phyloP scores from a whole-genome alignment of 2,329 filamentous ascomycete species.

The Aureobasidium sp. region DNA sequence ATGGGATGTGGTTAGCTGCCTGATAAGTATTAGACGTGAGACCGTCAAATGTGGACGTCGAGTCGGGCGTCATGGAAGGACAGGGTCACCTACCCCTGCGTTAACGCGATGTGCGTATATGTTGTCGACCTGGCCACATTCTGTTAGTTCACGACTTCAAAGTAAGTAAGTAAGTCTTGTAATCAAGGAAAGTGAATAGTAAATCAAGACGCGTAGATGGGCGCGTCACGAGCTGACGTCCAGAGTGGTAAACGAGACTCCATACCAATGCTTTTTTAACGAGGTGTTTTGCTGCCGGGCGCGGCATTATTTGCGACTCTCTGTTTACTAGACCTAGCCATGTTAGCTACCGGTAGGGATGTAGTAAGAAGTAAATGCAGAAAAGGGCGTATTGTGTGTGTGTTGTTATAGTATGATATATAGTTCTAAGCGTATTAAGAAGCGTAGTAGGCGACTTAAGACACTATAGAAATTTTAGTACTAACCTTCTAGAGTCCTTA shows the following conservation, averaged over 20 bases:
- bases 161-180: too few species aligned
- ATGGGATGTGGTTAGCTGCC: not conserved
- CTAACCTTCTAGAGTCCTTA: not conserved
- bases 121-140: constrained; percentile 20
- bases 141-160: not conserved
- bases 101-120: constrained; percentile 25
- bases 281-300: not conserved
- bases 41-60: not conserved
- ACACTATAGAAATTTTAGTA: not conserved
- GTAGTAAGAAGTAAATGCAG: not conserved
- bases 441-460: not conserved
- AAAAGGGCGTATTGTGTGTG: not conserved
- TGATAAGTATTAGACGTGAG: too few species aligned
- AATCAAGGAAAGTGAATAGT: too few species aligned
- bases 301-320: not conserved
- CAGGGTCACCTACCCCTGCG: constrained; percentile 21
- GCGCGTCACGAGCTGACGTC: not conserved
- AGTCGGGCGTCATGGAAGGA: not conserved
- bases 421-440: not conserved
- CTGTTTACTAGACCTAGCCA: not conserved
- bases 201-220: not conserved
- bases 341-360: not conserved
- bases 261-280: not conserved
- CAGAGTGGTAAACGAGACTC: not conserved
- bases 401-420: not conserved